Conservation (phyloP, 2,329 filamentous ascomycete genomes). For the Calonectria pseudoreteaudii region DNA sequence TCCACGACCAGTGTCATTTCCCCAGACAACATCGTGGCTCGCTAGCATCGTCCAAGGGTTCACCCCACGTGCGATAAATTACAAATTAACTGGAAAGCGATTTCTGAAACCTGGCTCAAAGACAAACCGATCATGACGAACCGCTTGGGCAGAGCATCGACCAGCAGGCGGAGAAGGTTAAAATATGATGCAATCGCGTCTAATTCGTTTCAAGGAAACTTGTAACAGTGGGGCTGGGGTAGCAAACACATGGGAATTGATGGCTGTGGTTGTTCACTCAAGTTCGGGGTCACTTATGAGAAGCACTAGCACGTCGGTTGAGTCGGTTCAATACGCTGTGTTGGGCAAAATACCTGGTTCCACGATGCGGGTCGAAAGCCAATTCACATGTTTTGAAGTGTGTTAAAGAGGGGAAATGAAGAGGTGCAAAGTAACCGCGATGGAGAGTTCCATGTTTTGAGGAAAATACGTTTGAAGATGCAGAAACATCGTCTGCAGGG, state of each 20-base stretch:
- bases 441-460: background rate
- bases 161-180: background rate
- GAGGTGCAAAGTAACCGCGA: background rate
- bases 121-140: background rate
- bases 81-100: background rate
- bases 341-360: background rate
- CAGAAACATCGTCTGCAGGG: background rate
- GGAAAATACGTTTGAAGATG: background rate
- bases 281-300: background rate
- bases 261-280: background rate
- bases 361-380: background rate
- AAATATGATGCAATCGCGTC: background rate
- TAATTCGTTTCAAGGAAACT: background rate
- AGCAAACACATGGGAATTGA: background rate
- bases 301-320: background rate
- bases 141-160: background rate
- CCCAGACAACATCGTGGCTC: background rate
- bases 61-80: background rate
- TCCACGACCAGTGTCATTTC: background rate
- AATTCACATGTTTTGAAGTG: background rate
- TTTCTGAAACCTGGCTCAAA: background rate
- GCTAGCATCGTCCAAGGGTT: background rate
- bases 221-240: background rate
- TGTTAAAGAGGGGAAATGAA: background rate
- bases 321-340: background rate